A percentile compares a stretch with the other conserved stretches of the same genome.
Evolutionary conservation across 2,329 filamentous ascomycete species (phyloP).

Genomic region (Sphaerulina vaccinii): DNA sequence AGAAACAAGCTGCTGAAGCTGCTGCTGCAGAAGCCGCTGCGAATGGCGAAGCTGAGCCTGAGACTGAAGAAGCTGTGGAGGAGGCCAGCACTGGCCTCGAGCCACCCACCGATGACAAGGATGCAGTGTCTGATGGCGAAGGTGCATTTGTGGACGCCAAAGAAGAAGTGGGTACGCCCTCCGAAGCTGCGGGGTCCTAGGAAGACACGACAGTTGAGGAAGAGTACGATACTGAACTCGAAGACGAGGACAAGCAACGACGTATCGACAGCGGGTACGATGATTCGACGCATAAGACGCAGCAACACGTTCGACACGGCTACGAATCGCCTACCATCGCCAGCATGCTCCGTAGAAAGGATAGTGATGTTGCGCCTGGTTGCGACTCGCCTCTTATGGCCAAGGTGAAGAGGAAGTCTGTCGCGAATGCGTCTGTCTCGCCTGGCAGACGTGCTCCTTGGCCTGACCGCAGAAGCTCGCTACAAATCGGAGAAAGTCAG

Average conservation of each 20-base stretch:
- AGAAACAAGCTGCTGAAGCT: constrained; percentile 42
- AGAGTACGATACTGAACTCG: not conserved
- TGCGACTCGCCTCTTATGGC: not conserved
- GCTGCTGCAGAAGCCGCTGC: constrained; percentile 33
- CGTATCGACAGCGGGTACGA: not conserved
- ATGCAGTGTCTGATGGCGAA: constrained; percentile 8
- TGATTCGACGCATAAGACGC: not conserved
- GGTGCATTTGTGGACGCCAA: constrained; percentile 15
- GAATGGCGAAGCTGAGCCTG: not conserved
- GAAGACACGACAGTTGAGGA: constrained; percentile 4
- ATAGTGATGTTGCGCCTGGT: not conserved
- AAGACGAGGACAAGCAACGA: not conserved
- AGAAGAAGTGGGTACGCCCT: constrained; percentile 7
- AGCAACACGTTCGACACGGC: not conserved
- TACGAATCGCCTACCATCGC: constrained; percentile 1
- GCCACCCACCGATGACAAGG: constrained; percentile 5
- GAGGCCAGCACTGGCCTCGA: not conserved
- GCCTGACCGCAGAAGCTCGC: not conserved
- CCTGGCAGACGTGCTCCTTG: not conserved
- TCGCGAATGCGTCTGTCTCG: not conserved
- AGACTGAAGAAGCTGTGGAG: not conserved
- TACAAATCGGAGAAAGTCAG: not conserved
- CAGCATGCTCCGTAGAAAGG: constrained; percentile 3
- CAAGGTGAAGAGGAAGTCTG: not conserved
- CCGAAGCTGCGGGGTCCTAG: constrained; percentile 9